phyloP scores from a whole-genome alignment of 345 rosid genomes.

The Erodium maritimum region DNA sequence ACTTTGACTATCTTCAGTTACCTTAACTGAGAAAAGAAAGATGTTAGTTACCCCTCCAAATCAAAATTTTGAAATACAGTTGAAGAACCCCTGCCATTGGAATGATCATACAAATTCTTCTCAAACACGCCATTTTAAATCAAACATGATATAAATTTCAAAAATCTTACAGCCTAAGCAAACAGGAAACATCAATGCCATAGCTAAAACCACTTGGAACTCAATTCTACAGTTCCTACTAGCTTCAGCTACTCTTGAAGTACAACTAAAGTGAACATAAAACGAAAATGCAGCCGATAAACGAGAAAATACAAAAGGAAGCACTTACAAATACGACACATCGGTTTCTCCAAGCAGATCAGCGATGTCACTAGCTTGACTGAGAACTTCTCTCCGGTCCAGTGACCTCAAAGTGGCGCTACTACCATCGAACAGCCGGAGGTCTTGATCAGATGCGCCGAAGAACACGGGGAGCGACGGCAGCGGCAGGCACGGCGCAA shows the following conservation, averaged over 20 bases:
- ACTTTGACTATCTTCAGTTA: no score
- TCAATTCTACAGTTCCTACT: background rate
- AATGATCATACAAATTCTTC: background rate
- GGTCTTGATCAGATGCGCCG: constrained; percentile 61
- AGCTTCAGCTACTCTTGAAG: background rate
- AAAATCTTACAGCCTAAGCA: background rate
- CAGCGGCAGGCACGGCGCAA: constrained; percentile 77
- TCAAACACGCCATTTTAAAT: background rate
- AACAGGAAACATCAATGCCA: background rate
- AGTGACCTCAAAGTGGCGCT: constrained; percentile 31
- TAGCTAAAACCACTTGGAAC: no score
- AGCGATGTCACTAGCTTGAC: constrained; percentile 63
- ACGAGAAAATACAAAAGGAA: no score
- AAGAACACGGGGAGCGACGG: constrained; percentile 84
- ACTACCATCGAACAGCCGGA: constrained; percentile 63
- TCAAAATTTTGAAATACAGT: background rate
- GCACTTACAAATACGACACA: constrained; percentile 82
- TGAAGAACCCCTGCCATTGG: background rate
- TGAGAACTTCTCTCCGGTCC: constrained; percentile 55
- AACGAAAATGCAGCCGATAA: background rate
- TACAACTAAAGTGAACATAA: no score
- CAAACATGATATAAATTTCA: background rate
- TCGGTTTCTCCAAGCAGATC: constrained; percentile 62
- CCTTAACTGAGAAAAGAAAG: no score
- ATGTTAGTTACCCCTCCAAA: no score